Evolutionary conservation across 768 basidiomycete species (phyloP).

Genomic region (Tylopilus rubrobrunneus): DNA sequence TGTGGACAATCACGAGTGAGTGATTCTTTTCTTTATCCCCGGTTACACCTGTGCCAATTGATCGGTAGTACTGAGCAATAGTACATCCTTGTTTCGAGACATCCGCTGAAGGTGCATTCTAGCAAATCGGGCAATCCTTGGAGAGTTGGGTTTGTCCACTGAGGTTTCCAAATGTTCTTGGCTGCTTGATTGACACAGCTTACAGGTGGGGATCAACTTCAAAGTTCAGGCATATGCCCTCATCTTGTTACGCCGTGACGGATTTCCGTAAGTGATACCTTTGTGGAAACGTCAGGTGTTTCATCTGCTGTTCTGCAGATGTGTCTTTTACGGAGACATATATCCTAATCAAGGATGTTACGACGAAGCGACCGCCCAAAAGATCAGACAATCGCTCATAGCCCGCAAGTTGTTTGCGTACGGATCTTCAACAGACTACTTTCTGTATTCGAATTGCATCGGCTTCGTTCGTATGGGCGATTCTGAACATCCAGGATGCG

Average conservation of each 20-base stretch:
- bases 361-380: conserved; percentile 46
- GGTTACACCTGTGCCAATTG: neutral
- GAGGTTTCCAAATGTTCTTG: neutral
- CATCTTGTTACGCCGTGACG: conserved; percentile 64
- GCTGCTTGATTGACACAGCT: neutral
- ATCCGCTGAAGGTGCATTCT: conserved; percentile 1
- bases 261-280: conserved; percentile 61
- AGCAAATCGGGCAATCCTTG: conserved; percentile 70
- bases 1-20: conserved; percentile 88
- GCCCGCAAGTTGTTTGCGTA: conserved; percentile 67
- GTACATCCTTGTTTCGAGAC: conserved; percentile 6
- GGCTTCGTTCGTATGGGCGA: conserved; percentile 74
- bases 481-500: conserved; percentile 54
- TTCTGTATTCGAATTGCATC: conserved; percentile 56
- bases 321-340: conserved; percentile 84
- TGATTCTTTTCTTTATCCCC: conserved; percentile 1
- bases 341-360: conserved; percentile 71
- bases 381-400: conserved; percentile 52
- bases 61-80: conserved; percentile 54
- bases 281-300: neutral
- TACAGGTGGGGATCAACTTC: too few species aligned
- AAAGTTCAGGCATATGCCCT: conserved; percentile 81
- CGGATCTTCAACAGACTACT: conserved; percentile 61
- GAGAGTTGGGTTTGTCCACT: conserved; percentile 71
- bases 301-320: conserved; percentile 39